Conservation (phyloP, 331 rosid genomes). For the Pyracantha coccinea region DNA sequence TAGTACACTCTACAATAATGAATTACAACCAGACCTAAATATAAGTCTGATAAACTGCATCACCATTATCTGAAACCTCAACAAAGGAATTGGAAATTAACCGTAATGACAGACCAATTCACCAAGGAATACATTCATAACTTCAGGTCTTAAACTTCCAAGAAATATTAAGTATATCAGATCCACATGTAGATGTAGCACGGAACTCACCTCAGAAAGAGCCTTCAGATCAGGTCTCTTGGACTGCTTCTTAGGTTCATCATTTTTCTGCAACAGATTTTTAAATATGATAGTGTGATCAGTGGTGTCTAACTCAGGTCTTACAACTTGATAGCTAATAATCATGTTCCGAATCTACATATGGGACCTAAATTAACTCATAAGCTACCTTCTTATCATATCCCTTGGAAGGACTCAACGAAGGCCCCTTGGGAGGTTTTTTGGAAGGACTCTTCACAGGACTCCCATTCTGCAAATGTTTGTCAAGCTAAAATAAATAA, state of each 20-base stretch:
- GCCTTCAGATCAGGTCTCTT: slow-evolving; percentile 12
- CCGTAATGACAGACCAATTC: not conserved
- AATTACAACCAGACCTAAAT: not conserved
- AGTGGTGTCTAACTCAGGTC: not conserved
- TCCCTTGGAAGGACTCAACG: slow-evolving; percentile 2
- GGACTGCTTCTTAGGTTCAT: not conserved
- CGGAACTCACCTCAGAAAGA: slow-evolving; percentile 1
- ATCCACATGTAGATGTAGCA: not conserved
- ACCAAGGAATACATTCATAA: not conserved
- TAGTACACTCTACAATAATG: not conserved
- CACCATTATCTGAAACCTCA: not conserved
- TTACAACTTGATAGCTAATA: not conserved
- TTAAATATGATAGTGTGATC: not conserved
- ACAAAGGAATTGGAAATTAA: not conserved
- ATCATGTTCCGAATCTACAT: not conserved
- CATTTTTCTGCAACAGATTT: not conserved
- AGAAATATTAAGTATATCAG: not conserved
- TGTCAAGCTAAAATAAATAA: not conserved
- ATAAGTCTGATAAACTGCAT: not conserved
- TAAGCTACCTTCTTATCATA: too few relatives aligned
- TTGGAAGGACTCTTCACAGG: not conserved
- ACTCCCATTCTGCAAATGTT: slow-evolving; percentile 15
- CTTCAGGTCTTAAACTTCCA: not conserved
- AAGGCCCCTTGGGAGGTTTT: not conserved
- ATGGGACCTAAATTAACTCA: slow-evolving; percentile 15